A percentile compares a stretch with the other conserved stretches of the same genome.
phyloP scores from a whole-genome alignment of 2,329 filamentous ascomycete species.

The Myriosclerotinia curreyana region DNA sequence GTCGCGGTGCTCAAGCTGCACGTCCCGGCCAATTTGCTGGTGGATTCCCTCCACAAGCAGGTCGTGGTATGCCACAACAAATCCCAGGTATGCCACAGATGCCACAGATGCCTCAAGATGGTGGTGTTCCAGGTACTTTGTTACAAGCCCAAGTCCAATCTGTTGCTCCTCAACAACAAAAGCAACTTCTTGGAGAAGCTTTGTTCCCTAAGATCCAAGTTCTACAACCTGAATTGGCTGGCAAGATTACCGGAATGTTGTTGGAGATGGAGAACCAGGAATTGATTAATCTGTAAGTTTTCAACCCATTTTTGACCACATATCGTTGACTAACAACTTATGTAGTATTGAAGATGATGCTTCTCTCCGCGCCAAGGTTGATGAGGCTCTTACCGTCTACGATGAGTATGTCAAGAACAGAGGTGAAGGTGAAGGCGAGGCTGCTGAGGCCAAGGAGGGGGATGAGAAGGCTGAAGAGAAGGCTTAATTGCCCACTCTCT shows the following conservation, averaged over 20 bases:
- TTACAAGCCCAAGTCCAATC: conserved; percentile 58
- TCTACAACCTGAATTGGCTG: conserved; percentile 91
- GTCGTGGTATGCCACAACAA: conserved; percentile 40
- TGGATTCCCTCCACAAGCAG: conserved; percentile 41
- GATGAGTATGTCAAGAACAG: conserved; percentile 90
- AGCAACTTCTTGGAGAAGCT: conserved; percentile 96
- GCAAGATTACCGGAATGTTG: conserved; percentile 99
- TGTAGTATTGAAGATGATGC: conserved; percentile 80
- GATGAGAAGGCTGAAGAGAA: conserved; percentile 51
- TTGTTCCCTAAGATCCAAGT: conserved; percentile 98
- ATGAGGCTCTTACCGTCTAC: conserved; percentile 95
- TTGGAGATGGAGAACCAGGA: conserved; percentile 98
- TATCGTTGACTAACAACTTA: conserved; percentile 35
- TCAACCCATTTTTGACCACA: conserved; percentile 12
- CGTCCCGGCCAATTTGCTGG: conserved; percentile 40
- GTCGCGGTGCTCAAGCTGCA: conserved; percentile 40
- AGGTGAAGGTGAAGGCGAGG: conserved; percentile 40
- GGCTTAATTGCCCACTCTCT: conserved; percentile 45
- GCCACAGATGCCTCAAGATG: conserved; percentile 32
- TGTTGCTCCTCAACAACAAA: conserved; percentile 72
- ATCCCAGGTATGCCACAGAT: conserved; percentile 35
- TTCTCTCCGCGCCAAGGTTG: conserved; percentile 91
- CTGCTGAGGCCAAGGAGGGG: conserved; percentile 46
- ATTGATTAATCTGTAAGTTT: conserved; percentile 88
- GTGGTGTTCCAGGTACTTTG: conserved; percentile 39